A percentile compares a stretch with the other conserved stretches of the same genome.
These are phyloP conservation scores for Mrakia hoshinonis DNA, from an alignment of 768 basidiomycete species.

Conservation along the genomic window DNA sequence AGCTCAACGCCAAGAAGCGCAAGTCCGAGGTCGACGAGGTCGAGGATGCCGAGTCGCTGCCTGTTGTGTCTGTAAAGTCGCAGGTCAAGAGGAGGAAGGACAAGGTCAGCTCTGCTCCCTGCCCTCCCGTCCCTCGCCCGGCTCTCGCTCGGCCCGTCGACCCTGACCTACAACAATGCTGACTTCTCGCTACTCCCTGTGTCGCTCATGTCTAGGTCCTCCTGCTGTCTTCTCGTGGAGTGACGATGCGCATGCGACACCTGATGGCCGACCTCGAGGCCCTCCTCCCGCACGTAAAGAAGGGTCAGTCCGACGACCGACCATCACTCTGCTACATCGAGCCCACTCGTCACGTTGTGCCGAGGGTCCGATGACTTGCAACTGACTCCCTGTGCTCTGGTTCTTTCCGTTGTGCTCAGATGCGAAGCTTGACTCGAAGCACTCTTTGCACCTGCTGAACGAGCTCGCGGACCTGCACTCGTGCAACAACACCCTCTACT, in stretches of 20 bases:
- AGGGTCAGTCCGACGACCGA: conserved; percentile 52
- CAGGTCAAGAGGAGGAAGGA: conserved; percentile 28
- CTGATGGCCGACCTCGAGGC: conserved; percentile 89
- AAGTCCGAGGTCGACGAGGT: conserved; percentile 21
- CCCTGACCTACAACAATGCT: not conserved
- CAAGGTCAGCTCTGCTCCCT: conserved; percentile 23
- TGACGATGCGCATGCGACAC: conserved; percentile 94
- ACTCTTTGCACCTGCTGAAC: conserved; percentile 80
- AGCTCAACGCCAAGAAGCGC: conserved; percentile 26
- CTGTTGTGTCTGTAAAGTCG: not conserved
- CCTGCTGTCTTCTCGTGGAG: conserved; percentile 81
- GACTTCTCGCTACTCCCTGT: no score
- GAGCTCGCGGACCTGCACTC: conserved; percentile 95
- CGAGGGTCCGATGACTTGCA: not conserved
- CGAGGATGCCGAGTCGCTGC: conserved; percentile 4
- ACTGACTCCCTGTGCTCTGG: not conserved
- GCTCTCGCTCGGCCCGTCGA: not conserved
- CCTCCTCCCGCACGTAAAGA: conserved; percentile 88
- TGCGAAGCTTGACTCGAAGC: conserved; percentile 94
- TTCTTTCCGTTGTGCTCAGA: conserved; percentile 48
- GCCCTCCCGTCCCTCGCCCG: not conserved
- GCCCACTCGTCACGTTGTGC: not conserved
- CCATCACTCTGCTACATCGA: not conserved
- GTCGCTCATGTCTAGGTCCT: conserved; percentile 61
- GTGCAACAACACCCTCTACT: conserved; percentile 95